Evolutionary conservation across 805 yeast species (phyloP), one percentile per base, ranked within the genome.

Genomic region (Saccharomyces kudriavzevii): DNA sequence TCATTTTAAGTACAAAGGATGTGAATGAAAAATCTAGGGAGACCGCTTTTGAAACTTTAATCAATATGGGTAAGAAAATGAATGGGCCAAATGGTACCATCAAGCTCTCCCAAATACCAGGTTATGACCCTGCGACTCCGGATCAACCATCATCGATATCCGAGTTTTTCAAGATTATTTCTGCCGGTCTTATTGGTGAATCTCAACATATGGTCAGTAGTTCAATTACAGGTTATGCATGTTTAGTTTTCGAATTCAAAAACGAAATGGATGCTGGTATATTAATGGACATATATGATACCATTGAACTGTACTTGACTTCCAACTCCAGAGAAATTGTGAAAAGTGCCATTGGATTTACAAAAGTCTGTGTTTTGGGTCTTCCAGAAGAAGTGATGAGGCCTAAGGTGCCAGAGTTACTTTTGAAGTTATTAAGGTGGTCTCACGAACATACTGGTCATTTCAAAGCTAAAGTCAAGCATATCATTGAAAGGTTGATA

Each of bases 141-240:
- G 80, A 80, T 55, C 74, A 72, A 27, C 75, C 76, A 50, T 94
- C 96, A 8, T 77, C 82, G 20, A 76, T 91, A 53, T 79, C 83
- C 48, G 97, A 91, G 70, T 91, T 77, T 67, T 89, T 92, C 74
- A 89, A 95, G 29, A 89, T 94, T 85, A 85, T 92, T 29, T 82
- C 92, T 70, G 99, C 97, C 28, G 99, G 99, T 74, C 76, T 95
- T 60, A 97, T 94, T 40, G 97, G 97, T 54, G 84, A 87, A 59
- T 80, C 94, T 29, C 92, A 95, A 35, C 96, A 92, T 73, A 92
- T 92, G 97, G 87, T 94, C 30, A 88, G 96, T 64, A 97, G 98
- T n/a, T 83, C 92, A 2, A 83, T 94, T 61, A 90, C 96, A 5
- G 95, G 97, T 0, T 75, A 92, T 52, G 84, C 96, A 47, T 85